These are phyloP conservation scores for Colletotrichum sp. DNA, from an alignment of 2,329 filamentous ascomycete species.

Conservation along the genomic window DNA sequence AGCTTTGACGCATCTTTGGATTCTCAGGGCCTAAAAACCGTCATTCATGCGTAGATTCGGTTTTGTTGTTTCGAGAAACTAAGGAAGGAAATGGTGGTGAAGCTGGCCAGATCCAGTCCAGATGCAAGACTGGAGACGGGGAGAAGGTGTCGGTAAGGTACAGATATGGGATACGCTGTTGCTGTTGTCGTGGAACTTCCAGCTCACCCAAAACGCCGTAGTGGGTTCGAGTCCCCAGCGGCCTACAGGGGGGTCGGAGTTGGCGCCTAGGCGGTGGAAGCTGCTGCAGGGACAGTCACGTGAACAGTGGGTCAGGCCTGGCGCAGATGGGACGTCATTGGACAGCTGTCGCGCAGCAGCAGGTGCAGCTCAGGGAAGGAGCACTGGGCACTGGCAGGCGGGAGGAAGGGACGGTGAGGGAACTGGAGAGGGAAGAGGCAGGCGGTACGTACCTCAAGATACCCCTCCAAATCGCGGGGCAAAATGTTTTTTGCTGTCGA, in stretches of 20 bases:
- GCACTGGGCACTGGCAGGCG: not conserved
- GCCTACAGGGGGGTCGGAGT: constrained; percentile 5
- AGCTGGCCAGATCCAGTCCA: constrained; percentile 13
- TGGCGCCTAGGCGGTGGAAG: not conserved
- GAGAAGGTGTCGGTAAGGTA: not conserved
- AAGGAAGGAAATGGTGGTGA: not conserved
- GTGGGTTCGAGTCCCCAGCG: constrained; percentile 12
- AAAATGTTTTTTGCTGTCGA: constrained; percentile 14
- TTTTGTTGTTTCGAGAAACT: not conserved
- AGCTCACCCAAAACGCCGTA: constrained; percentile 23
- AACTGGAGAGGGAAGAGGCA: not conserved
- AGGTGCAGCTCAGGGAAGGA: not conserved
- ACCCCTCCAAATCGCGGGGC: constrained; percentile 25
- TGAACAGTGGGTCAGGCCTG: not conserved
- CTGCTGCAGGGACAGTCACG: constrained; percentile 17
- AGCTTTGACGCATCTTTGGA: constrained; percentile 52
- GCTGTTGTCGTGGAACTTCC: constrained; percentile 19
- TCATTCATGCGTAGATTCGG: constrained; percentile 15
- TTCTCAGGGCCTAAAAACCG: not conserved
- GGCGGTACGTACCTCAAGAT: constrained; percentile 8
- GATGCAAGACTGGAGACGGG: not conserved
- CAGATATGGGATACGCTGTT: not conserved
- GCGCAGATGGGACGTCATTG: not conserved
- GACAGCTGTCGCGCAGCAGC: not conserved
- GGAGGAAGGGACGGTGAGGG: not conserved